These are phyloP conservation scores for Psilocybe cubensis DNA, from an alignment of 768 basidiomycete genomes.

Conservation along the genomic window DNA sequence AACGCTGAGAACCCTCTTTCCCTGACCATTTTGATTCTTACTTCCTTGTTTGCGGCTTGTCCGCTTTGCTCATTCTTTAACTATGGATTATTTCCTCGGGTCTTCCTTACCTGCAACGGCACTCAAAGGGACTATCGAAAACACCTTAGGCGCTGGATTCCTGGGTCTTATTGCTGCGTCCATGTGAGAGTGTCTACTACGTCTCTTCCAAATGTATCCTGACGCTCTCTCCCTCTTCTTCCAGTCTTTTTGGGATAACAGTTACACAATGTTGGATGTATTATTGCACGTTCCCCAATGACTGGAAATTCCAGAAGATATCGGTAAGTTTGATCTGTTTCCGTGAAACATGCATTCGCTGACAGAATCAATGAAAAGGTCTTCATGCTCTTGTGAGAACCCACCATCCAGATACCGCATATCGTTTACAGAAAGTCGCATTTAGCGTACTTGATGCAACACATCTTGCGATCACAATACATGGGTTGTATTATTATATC, in stretches of 20 bases:
- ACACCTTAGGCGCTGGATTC: conserved; percentile 11
- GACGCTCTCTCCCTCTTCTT: background rate
- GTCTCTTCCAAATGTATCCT: background rate
- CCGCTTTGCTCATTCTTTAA: background rate
- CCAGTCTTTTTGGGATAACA: conserved; percentile 8
- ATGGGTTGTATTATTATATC: conserved; percentile 17
- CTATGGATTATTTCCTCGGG: too few species aligned
- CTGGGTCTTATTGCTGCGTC: conserved; percentile 8
- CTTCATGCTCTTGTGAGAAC: conserved; percentile 10
- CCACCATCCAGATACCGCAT: background rate
- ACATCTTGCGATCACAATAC: conserved; percentile 15
- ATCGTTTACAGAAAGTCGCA: background rate
- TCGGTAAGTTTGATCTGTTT: background rate
- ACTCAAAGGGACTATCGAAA: conserved; percentile 2
- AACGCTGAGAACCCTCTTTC: background rate
- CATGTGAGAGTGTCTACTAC: background rate
- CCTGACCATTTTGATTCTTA: background rate
- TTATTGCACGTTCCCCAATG: conserved; percentile 8
- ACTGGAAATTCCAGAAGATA: conserved; percentile 7
- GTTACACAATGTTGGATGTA: conserved; percentile 7
- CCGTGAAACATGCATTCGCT: background rate
- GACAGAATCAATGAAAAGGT: background rate
- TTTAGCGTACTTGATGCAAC: conserved; percentile 12
- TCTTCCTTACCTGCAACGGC: too few species aligned
- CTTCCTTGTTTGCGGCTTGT: background rate